Evolutionary conservation across 257 asterid species (phyloP), one percentile per base, ranked within the genome.

Genomic region (Haberlea rhodopensis): DNA sequence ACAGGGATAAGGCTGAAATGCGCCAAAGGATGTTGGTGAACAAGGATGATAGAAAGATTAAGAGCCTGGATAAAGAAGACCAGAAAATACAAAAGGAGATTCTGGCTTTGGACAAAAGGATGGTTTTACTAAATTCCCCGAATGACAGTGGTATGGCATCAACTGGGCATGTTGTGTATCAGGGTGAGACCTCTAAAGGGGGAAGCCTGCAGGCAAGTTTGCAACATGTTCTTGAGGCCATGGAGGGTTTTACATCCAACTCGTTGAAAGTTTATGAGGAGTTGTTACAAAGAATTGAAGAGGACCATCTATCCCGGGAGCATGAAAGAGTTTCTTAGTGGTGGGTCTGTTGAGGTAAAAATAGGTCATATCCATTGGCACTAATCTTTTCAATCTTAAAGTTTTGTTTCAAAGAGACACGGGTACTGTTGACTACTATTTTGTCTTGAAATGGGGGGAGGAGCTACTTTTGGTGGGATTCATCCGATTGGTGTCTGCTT

Each of bases 31-130:
- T 87, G 91, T 55, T 84, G 63, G 86, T 78, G 2, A 73, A 65
- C 73, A 92, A 81, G 78, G 95, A 89, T 8, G 97, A 92, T 65
- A 81, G 86, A 81, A 89, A 70, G 71, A 78, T 91, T 21, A 89
- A 75, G 89, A 85, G 80, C 70, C 79, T 91, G 45, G 97, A 91
- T 56, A 91, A 79, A 71, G 96, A 91, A 70, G 98, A 89, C 63
- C 91, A 76, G 91, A 85, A 80, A 77, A 79, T 92, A 65, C 96
- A 87, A 13, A 92, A 82, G 76, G 88, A 86, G 87, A 89, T 92
- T 68, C 94, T 84, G 74, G 90, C 94, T 19, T 71, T 92, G 63
- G 96, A 81, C 55, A 92, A 82, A 70, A 74, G 83, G 79, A 77
- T 85, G 81, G 80, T 85, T 37, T 37, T 37, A 60, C 56, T 84